Evolutionary conservation across 129 eudicot genomes (phyloP), one percentile per base, ranked within the genome.

Genomic region (Artemisia annua): DNA sequence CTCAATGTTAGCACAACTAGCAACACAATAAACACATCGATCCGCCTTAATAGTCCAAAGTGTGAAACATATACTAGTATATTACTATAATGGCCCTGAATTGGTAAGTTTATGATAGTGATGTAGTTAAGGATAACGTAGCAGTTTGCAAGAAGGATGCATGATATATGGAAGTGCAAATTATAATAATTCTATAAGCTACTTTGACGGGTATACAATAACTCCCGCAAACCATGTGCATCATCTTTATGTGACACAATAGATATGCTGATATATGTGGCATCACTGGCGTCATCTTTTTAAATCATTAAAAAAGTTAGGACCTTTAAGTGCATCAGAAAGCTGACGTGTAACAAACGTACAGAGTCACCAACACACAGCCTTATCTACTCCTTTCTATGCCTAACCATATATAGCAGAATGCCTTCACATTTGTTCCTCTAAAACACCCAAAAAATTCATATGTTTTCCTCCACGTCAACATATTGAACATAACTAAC

Each of bases 31-130:
- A 49, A 16, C 8, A 10, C 7, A 62, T 17, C 1, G 35, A 49
- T 3, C 61, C 20, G 35, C 16, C 35, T 26, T 63, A 53, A 43
- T 30, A 51, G 52, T 39, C 51, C 32, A 16, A 13, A 50, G 49
- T 46, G 57, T 72, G 11, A 48, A 60, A 13, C 11, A 35, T 18
- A 32, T 43, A 75, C 12, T 26, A 7, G 17, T 16, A 54, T 44
- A 30, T 66, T 44, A 75, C 67, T 58, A 48, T 75, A 44, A 39
- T n/a, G 44, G 12, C 72, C 11, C 64, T 13, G 20, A 65, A 19
- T 1, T 50, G 14, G 24, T 15, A 54, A 44, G 54, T 12, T 20
- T 20, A 73, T 13, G 10, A 58, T 7, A 49, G n/a, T 17, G 14
- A 17, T 6, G 52, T 13, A 14, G 3, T 62, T 62, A 17, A 24